phyloP scores from a whole-genome alignment of 768 basidiomycete genomes.

The Boletus barrowsii region DNA sequence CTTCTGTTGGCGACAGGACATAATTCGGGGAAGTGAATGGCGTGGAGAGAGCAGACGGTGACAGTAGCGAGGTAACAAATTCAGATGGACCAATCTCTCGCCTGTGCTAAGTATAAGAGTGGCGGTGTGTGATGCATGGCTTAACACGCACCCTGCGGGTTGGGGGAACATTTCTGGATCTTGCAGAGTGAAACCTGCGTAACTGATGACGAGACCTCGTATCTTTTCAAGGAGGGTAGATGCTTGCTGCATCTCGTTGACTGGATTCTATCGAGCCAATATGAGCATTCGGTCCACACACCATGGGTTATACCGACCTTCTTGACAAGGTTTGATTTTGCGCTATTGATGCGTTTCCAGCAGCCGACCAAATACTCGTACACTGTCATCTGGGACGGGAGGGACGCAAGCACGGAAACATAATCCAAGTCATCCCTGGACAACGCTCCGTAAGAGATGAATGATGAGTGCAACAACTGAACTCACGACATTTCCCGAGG shows the following conservation, averaged over 20 bases:
- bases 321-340: constrained; percentile 53
- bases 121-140: neutral
- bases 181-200: constrained; percentile 84
- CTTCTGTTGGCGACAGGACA: constrained; percentile 60
- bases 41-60: constrained; percentile 63
- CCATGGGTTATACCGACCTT: constrained; percentile 42
- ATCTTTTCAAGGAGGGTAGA: constrained; percentile 67
- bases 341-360: constrained; percentile 82
- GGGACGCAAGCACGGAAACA: constrained; percentile 66
- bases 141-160: constrained; percentile 62
- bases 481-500: constrained; percentile 68
- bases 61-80: constrained; percentile 77
- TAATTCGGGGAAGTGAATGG: constrained; percentile 53
- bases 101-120: constrained; percentile 36
- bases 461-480: constrained; percentile 1
- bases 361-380: constrained; percentile 89
- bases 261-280: constrained; percentile 43
- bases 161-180: constrained; percentile 96
- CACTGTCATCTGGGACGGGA: constrained; percentile 74
- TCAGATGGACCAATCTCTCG: constrained; percentile 75
- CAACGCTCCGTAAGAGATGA: neutral
- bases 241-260: constrained; percentile 58
- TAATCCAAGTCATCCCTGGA: constrained; percentile 73
- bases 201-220: constrained; percentile 81
- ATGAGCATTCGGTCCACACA: constrained; percentile 35